These are phyloP conservation scores for Plantago rigida DNA, from an alignment of 305 asterid species.

Conservation along the genomic window DNA sequence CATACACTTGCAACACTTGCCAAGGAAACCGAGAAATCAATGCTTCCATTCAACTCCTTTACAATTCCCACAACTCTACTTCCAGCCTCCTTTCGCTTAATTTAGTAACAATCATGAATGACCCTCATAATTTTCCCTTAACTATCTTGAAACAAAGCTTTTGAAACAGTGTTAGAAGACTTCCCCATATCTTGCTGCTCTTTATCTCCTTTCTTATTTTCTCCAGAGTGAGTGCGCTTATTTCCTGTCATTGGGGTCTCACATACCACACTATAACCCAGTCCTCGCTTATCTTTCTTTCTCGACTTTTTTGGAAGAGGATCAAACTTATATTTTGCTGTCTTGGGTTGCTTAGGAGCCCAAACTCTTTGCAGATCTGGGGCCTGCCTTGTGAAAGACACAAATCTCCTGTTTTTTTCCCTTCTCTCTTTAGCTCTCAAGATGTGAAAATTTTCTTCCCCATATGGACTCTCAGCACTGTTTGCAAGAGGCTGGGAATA, in stretches of 20 bases:
- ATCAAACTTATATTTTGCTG: conserved; percentile 38
- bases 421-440: conserved; percentile 71
- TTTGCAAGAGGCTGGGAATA: conserved; percentile 34
- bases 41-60: conserved; percentile 11
- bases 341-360: conserved; percentile 72
- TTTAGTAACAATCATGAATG: conserved; percentile 1
- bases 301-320: conserved; percentile 42
- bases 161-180: conserved; percentile 44
- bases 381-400: conserved; percentile 45
- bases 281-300: conserved; percentile 38
- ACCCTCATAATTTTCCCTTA: conserved; percentile 11
- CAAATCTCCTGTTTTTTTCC: conserved; percentile 53
- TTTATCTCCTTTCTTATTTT: conserved; percentile 22
- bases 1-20: not conserved
- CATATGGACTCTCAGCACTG: conserved; percentile 26
- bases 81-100: not conserved
- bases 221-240: conserved; percentile 29
- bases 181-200: conserved; percentile 25
- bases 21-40: not conserved
- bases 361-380: conserved; percentile 83
- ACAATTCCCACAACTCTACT: conserved; percentile 4
- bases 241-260: conserved; percentile 73
- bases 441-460: conserved; percentile 47
- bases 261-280: conserved; percentile 43
- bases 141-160: conserved; percentile 75